A percentile compares a stretch with the other conserved stretches of the same genome.
phyloP scores from a whole-genome alignment of 202 grass and related monocot genomes.

The Hordeum pubiflorum region DNA sequence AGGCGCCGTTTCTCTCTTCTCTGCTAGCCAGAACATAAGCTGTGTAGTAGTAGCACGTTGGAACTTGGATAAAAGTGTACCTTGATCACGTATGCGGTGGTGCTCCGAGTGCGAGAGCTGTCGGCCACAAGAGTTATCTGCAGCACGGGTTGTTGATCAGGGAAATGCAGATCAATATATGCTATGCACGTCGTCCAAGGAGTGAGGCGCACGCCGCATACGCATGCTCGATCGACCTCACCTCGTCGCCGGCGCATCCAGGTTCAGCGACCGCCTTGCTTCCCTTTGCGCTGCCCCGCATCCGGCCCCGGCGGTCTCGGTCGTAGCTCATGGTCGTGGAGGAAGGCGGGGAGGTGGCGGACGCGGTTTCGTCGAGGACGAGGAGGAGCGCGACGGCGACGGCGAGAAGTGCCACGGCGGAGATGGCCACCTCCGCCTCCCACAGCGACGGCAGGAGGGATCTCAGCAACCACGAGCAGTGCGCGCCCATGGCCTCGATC shows the following conservation, averaged over 20 bases:
- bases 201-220: not conserved
- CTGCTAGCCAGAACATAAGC: no score
- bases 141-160: not conserved
- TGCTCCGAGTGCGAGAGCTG: not conserved
- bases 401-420: constrained; percentile 49
- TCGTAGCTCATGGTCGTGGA: not conserved
- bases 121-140: constrained; percentile 15
- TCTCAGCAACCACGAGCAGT: constrained; percentile 29
- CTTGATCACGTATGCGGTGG: constrained; percentile 35
- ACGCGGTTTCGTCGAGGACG: constrained; percentile 7
- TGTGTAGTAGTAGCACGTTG: not conserved
- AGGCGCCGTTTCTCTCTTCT: not conserved
- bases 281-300: not conserved
- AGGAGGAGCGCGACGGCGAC: constrained; percentile 30
- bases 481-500: constrained; percentile 11
- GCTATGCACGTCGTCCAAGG: not conserved
- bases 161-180: not conserved
- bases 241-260: not conserved
- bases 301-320: not conserved
- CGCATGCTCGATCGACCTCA: not conserved
- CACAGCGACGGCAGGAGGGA: constrained; percentile 69
- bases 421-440: constrained; percentile 63
- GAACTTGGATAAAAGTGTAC: constrained; percentile 11
- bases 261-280: not conserved
- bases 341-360: not conserved